Conservation (phyloP, 257 asterid species). For the Primulina huaijiensis region DNA sequence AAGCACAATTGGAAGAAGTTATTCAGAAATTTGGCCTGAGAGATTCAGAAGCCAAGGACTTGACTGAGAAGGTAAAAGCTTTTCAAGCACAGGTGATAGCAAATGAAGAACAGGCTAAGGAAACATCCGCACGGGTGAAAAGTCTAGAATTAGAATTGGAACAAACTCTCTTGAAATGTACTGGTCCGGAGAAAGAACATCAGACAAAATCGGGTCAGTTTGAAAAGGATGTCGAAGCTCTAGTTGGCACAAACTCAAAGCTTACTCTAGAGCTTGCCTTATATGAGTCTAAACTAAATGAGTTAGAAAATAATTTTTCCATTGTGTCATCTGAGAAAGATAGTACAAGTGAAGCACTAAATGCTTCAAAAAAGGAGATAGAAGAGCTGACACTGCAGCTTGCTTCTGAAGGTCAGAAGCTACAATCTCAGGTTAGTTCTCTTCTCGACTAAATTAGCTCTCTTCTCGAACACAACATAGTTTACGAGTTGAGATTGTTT, state of each 20-base stretch:
- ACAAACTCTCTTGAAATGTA: conserved; percentile 40
- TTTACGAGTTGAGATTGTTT: background rate
- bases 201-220: conserved; percentile 41
- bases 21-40: conserved; percentile 42
- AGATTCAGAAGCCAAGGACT: conserved; percentile 73
- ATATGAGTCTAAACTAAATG: conserved; percentile 47
- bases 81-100: conserved; percentile 56
- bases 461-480: background rate
- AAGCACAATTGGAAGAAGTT: conserved; percentile 63
- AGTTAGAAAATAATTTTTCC: conserved; percentile 39
- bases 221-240: conserved; percentile 48
- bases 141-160: conserved; percentile 55
- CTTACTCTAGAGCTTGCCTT: conserved; percentile 60
- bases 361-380: conserved; percentile 47
- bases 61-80: conserved; percentile 52
- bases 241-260: conserved; percentile 50
- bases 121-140: conserved; percentile 47
- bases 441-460: conserved; percentile 22
- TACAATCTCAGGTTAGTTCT: conserved; percentile 69
- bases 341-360: conserved; percentile 37
- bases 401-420: conserved; percentile 62
- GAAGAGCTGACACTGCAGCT: conserved; percentile 56
- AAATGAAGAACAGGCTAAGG: conserved; percentile 53
- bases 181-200: conserved; percentile 53
- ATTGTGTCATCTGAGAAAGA: conserved; percentile 48